Evolutionary conservation across 2,329 filamentous ascomycete species (phyloP).

Genomic region (Plectosphaerella plurivora): DNA sequence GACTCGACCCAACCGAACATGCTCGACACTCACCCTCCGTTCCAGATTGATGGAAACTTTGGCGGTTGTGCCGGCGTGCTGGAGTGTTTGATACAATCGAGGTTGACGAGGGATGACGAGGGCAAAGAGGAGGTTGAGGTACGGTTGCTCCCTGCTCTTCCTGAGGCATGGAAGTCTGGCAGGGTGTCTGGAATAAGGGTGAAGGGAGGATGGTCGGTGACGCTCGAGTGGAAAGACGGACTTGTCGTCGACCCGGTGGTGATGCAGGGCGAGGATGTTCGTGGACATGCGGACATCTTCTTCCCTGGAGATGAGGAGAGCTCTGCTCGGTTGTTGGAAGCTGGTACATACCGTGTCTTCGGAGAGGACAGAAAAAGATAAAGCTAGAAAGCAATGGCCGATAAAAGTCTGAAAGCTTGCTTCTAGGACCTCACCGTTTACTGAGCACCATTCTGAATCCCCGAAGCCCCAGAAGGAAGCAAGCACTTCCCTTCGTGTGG

Average conservation of each 20-base stretch:
- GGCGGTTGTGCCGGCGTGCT: slow-evolving; percentile 36
- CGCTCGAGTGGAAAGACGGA: slow-evolving; percentile 4
- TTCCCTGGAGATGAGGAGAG: no score
- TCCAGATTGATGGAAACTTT: slow-evolving; percentile 48
- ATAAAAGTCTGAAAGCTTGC: no score
- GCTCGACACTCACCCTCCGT: slow-evolving; percentile 22
- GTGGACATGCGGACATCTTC: no score
- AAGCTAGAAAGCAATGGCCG: no score
- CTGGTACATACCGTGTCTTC: no score
- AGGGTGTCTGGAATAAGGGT: not conserved
- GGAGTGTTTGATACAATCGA: slow-evolving; percentile 9
- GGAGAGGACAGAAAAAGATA: no score
- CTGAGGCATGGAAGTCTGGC: slow-evolving; percentile 3
- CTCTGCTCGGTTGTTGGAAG: no score
- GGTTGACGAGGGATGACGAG: not conserved
- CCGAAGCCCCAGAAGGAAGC: no score
- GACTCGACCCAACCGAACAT: slow-evolving; percentile 9
- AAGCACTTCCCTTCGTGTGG: no score
- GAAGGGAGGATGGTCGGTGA: slow-evolving; percentile 8
- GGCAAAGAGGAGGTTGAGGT: slow-evolving; percentile 1
- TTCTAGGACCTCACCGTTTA: no score
- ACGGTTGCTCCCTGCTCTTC: slow-evolving; percentile 5
- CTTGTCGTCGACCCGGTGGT: slow-evolving; percentile 2
- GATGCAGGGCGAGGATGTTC: not conserved
- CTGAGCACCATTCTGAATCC: no score